Conservation (phyloP, 1,284 basidiomycete species). For the Agroathelia rolfsii region DNA sequence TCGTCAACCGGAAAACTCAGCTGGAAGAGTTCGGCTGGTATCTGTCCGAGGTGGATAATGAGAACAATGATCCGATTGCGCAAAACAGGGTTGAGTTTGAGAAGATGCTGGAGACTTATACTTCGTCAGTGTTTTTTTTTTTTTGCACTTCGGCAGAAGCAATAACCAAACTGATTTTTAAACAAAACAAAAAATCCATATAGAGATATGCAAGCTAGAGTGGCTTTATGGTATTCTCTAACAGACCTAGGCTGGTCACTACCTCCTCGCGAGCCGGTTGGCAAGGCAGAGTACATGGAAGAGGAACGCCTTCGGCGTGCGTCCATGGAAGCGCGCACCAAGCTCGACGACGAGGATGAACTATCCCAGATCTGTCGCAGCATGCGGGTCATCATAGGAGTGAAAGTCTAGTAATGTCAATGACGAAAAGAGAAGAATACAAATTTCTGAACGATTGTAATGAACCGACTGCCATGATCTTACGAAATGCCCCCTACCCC, state of each 20-base stretch:
- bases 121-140: constrained; percentile 31
- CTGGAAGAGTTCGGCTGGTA: constrained; percentile 57
- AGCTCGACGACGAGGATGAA: constrained; percentile 46
- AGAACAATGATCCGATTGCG: constrained; percentile 42
- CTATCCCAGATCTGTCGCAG: constrained; percentile 47
- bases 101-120: constrained; percentile 49
- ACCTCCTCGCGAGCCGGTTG: constrained; percentile 50
- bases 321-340: constrained; percentile 50
- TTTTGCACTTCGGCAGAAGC: constrained; percentile 3
- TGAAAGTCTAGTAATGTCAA: constrained; percentile 30
- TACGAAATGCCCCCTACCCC: too few relatives aligned
- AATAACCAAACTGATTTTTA: constrained; percentile 7
- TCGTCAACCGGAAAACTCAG: constrained; percentile 41
- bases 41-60: too few relatives aligned
- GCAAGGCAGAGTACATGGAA: constrained; percentile 59
- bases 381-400: constrained; percentile 51
- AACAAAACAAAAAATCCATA: constrained; percentile 2
- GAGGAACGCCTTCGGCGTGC: constrained; percentile 55
- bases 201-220: constrained; percentile 62
- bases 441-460: too few relatives aligned
- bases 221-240: constrained; percentile 59
- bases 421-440: constrained; percentile 3
- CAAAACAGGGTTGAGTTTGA: constrained; percentile 54
- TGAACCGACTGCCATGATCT: too few relatives aligned
- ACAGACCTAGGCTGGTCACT: constrained; percentile 50